Percentiles rank a stretch among this genome's conserved stretches.
These are phyloP conservation scores for Fonsecaea erecta DNA, from an alignment of 2,329 filamentous ascomycete species.

Conservation along the genomic window DNA sequence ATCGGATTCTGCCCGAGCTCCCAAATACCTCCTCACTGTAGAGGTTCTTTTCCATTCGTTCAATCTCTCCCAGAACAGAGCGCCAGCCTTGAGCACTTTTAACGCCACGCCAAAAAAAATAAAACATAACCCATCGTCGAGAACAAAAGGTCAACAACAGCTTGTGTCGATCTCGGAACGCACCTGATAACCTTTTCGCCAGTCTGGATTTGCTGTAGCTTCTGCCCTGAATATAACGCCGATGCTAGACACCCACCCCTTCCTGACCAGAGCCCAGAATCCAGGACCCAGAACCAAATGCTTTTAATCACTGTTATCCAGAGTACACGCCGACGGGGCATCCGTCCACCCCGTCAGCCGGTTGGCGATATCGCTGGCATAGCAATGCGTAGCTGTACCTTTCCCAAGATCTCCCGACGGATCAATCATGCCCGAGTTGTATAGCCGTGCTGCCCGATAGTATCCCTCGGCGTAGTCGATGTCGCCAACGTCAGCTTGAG, in stretches of 20 bases:
- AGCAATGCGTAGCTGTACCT: slow-evolving; percentile 55
- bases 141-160: not conserved
- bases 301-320: slow-evolving; percentile 21
- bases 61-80: not conserved
- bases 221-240: not conserved
- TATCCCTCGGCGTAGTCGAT: slow-evolving; percentile 38
- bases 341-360: slow-evolving; percentile 50
- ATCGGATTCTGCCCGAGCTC: not conserved
- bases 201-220: not conserved
- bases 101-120: not conserved
- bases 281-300: too few relatives aligned
- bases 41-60: not conserved
- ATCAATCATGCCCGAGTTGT: slow-evolving; percentile 49
- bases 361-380: slow-evolving; percentile 58
- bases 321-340: slow-evolving; percentile 28
- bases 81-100: not conserved
- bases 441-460: slow-evolving; percentile 47
- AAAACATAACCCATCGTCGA: not conserved
- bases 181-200: not conserved
- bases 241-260: not conserved
- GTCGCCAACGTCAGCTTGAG: slow-evolving; percentile 37
- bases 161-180: not conserved
- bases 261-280: too few relatives aligned
- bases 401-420: slow-evolving; percentile 43
- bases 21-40: too few relatives aligned